A percentile compares a stretch with the other conserved stretches of the same genome.
Evolutionary conservation across 495 filamentous ascomycete genomes (phyloP).

Genomic region (Geoglossum glabrum): DNA sequence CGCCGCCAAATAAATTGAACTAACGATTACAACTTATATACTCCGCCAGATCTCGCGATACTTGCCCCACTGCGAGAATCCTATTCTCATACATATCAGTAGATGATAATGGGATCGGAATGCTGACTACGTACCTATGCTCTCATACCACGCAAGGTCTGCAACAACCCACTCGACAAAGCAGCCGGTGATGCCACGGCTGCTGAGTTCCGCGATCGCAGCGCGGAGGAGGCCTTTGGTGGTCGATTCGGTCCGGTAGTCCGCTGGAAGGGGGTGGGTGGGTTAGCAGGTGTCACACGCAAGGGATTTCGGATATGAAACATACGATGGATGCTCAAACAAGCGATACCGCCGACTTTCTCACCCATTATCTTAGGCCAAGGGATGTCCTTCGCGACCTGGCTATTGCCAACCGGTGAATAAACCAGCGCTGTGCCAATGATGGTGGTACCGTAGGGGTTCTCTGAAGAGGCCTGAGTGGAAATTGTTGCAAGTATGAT

Average conservation of each 20-base stretch:
- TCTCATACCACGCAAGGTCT: slow-evolving; percentile 14
- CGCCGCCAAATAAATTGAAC: not conserved
- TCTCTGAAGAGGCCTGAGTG: not conserved
- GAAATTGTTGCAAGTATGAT: slow-evolving; percentile 19
- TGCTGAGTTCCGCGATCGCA: slow-evolving; percentile 17
- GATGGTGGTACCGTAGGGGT: slow-evolving; percentile 26
- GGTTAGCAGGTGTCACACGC: not conserved
- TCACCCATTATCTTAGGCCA: slow-evolving; percentile 34
- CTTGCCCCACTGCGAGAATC: slow-evolving; percentile 21
- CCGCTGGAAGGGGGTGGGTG: not conserved
- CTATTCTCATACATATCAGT: slow-evolving; percentile 10
- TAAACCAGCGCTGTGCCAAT: slow-evolving; percentile 37
- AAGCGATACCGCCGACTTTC: slow-evolving; percentile 38
- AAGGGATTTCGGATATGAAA: slow-evolving; percentile 1
- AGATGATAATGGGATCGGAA: not conserved
- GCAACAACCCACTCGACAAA: slow-evolving; percentile 18
- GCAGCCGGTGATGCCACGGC: slow-evolving; percentile 19
- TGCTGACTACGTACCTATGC: slow-evolving; percentile 10
- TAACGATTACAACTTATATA: slow-evolving; percentile 1
- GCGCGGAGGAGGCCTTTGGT: slow-evolving; percentile 9
- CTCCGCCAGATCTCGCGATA: slow-evolving; percentile 23
- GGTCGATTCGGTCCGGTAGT: not conserved
- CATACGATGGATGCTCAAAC: slow-evolving; percentile 35
- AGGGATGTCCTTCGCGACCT: slow-evolving; percentile 33
- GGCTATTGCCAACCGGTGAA: slow-evolving; percentile 28